Base-by-base conservation (phyloP, 2,329 filamentous ascomycete species). In the Cladosporium cucumerinum region DNA sequence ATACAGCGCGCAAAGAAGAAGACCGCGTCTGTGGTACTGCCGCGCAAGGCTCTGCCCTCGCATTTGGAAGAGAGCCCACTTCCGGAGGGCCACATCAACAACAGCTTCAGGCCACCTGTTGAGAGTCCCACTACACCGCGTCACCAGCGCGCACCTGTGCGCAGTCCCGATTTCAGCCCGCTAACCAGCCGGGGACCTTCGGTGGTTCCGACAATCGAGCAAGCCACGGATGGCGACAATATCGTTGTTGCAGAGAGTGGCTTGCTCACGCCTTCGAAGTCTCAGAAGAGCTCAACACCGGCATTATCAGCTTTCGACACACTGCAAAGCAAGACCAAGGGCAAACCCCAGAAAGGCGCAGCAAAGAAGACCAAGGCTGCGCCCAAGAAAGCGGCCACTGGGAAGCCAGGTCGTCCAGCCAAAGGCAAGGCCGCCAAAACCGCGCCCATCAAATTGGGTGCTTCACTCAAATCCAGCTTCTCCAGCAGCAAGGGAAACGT, bases 1-100 rank as follows among this genome's bases (percentile, higher is more conserved):
- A 74, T 76, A 57, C 80, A 78, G 67, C 72, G 72, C 57, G 73
- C 77, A 49, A 74, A 66, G 65, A 79, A 67, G 72, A 74, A 64
- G n/a, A 69, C 71, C 16, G 66, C 78, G 46, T 72, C 76, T 21
- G 77, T 82, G 25, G 75, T 82, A 30, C 18, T 64, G 30, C 55
- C 63, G 14, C 66, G 68, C 25, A 63, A 66, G 7, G 69, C 70
- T n/a, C 66, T 65, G 23, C 60, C 72, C 21, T 63, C 61, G 25
- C 64, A 57, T 51, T 32, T 63, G 61, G 10, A 65, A 28, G 63
- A 66, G 18, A 57, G 63, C 14, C 66, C 71, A 3, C 69, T 70
- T 12, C 70, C 71, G 7, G 58, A 54, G 0, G 43, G 62, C n/a
- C 71, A 74, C 55, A 61, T 65, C 57, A 73, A 76, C 69, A 73